Base-by-base conservation (phyloP, 306 rosid genomes). In the Cicer arietinum region DNA sequence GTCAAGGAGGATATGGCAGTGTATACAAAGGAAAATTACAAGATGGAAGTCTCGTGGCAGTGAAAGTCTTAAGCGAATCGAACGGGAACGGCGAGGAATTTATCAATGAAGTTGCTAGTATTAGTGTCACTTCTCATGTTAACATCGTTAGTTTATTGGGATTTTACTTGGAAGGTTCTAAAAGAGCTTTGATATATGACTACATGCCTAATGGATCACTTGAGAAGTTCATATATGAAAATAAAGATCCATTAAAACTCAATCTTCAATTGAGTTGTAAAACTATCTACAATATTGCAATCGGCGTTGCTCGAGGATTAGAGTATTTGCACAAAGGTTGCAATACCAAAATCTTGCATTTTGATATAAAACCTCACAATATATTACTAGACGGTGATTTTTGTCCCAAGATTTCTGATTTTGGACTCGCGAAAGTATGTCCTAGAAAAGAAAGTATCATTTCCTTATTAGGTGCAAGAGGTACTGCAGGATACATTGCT, bases 171-270 rank as follows among this genome's bases (percentile, higher is more conserved):
- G 70, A 69, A 6, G 69, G 76, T 42, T 67, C 79, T 1, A 2
- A 80, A 10, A 63, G 52, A 44, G 83, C 81, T 16, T 50, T 86
- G 50, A 7, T 86, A 14, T 86, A 86, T 25, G 80, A 86, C 8
- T 86, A 66, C 11, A 80, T 86, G 89, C 35, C 84, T 42, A 83
- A 86, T 74, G 89, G 85, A 13, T 86, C 89, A 4, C 78, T 83
- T 7, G 87, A 86, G 51, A 86, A 83, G 79, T 80, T 80, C 17
- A 77, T 86, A 43, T 80, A 54, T 58, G 82, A 77, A 57, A 39
- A 72, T 6, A 22, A 7, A 20, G 44, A 79, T 16, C 17, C 45
- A 0, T 20, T 41, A 0, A 18, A 17, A 4, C 22, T 11, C 6
- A 45, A 41, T 57, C 53, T 5, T 13, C 77, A 74, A 1, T 61